These are phyloP conservation scores for Epichloe gansuensis DNA, from an alignment of 2,329 filamentous ascomycete species.

Conservation along the genomic window DNA sequence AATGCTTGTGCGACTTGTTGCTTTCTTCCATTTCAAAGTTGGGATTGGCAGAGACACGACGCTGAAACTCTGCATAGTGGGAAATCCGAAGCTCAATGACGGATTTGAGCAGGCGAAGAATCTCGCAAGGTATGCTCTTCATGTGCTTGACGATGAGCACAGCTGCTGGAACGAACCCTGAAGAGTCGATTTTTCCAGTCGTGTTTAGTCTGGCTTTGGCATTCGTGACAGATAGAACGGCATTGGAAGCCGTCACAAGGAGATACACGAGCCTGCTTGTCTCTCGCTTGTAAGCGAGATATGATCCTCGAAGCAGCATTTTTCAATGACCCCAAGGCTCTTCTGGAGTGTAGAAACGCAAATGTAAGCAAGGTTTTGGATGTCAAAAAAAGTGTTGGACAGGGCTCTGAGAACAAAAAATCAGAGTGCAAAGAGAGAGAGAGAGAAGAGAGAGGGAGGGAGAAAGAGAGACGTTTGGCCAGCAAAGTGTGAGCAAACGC, in stretches of 20 bases:
- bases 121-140: slow-evolving; percentile 18
- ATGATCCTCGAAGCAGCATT: slow-evolving; percentile 20
- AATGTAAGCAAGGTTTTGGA: neutral
- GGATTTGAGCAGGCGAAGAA: slow-evolving; percentile 24
- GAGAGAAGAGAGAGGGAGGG: no score
- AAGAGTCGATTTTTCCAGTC: slow-evolving; percentile 23
- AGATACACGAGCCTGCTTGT: slow-evolving; percentile 24
- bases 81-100: slow-evolving; percentile 24
- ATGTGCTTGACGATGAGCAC: slow-evolving; percentile 26
- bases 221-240: slow-evolving; percentile 17
- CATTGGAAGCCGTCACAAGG: slow-evolving; percentile 26
- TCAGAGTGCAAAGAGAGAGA: no score
- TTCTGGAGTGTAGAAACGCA: neutral
- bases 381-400: neutral
- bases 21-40: slow-evolving; percentile 24
- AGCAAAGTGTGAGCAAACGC: no score
- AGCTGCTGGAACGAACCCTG: slow-evolving; percentile 24
- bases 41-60: slow-evolving; percentile 16
- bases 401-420: no score
- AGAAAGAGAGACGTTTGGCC: no score
- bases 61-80: slow-evolving; percentile 18
- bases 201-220: slow-evolving; percentile 18
- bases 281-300: slow-evolving; percentile 27
- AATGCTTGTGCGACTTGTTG: slow-evolving; percentile 27
- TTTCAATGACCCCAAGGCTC: slow-evolving; percentile 24